These are phyloP conservation scores for Plantago elongata DNA, from an alignment of 257 asterid species.

Conservation along the genomic window DNA sequence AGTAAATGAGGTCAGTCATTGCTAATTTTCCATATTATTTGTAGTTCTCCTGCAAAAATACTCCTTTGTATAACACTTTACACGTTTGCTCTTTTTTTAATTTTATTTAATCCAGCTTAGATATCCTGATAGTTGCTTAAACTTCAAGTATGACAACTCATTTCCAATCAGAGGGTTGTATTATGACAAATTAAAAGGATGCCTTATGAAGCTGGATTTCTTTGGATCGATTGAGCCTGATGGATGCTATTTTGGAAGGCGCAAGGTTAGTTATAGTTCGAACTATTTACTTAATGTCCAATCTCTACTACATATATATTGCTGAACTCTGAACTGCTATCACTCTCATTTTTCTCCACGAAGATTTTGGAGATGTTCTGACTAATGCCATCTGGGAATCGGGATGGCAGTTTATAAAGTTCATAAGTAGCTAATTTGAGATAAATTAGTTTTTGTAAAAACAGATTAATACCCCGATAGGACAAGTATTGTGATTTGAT, in stretches of 20 bases:
- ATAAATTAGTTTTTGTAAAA: too few species aligned
- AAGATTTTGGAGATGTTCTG: background rate
- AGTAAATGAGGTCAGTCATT: slow-evolving; percentile 79
- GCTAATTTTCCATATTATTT: slow-evolving; percentile 12
- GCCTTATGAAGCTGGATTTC: slow-evolving; percentile 92
- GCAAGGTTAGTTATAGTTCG: slow-evolving; percentile 43
- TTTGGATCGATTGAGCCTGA: slow-evolving; percentile 96
- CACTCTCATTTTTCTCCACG: background rate
- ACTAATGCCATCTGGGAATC: background rate
- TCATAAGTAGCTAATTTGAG: too few species aligned
- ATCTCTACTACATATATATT: background rate
- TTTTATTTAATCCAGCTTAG: slow-evolving; percentile 73
- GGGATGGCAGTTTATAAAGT: slow-evolving; percentile 8
- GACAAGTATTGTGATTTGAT: too few species aligned
- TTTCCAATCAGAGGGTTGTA: slow-evolving; percentile 96
- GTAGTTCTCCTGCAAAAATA: background rate
- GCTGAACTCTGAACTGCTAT: background rate
- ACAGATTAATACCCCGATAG: too few species aligned
- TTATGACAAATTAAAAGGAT: slow-evolving; percentile 88
- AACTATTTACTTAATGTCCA: background rate
- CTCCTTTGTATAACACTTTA: background rate
- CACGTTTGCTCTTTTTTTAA: slow-evolving; percentile 6
- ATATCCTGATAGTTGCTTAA: slow-evolving; percentile 84
- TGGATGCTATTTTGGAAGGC: slow-evolving; percentile 96
- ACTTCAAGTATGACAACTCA: slow-evolving; percentile 66